Evolutionary conservation across 192 early-diverging fungal species (phyloP), one percentile per base, ranked within the genome.

Genomic region (Coemansia guatemalensis): DNA sequence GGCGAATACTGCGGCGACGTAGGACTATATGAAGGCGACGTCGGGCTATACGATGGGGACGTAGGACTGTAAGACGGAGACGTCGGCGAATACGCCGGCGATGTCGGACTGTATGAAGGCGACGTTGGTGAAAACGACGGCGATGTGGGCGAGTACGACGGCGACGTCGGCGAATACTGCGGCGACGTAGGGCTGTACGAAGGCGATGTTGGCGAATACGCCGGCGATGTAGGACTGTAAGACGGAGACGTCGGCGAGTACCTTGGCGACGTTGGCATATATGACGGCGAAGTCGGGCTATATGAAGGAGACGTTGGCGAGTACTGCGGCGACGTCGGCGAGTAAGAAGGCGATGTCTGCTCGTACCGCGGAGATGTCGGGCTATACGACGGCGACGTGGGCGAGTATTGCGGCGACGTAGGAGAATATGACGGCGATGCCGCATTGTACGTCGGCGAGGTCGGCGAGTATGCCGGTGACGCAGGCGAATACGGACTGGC

Each of bases 21-120:
- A 17, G 89, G 88, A 63, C 73, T 76, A 58, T 84, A 84, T 4
- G 61, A 60, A 1, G 77, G 75, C 39, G 64, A 72, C 1, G 65
- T 78, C 0, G 71, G 69, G 35, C 58, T 60, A 24, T 65, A 73
- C 27, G 55, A 56, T 8, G 78, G 71, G 22, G 60, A 75, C 29
- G 89, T 90, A 24, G 88, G 88, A 29, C 83, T 85, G 71, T 94
- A 94, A n/a, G 79, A 85, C 7, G 92, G 92, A 14, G 81, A 84
- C 3, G 90, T 94, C 1, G 93, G 92, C 0, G 81, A 73, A 70
- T 90, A 90, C 11, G 77, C 76, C 9, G 89, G 88, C 14, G 74
- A 82, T 3, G 87, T 86, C 4, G 88, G 86, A 2, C 71, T 81
- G 57, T 92, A 90, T 22, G 75, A 82, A 21, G 89, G 88, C 39